A percentile compares a stretch with the other conserved stretches of the same genome.
Evolutionary conservation across 305 asterid species (phyloP).

Genomic region (Petunia hybrid): DNA sequence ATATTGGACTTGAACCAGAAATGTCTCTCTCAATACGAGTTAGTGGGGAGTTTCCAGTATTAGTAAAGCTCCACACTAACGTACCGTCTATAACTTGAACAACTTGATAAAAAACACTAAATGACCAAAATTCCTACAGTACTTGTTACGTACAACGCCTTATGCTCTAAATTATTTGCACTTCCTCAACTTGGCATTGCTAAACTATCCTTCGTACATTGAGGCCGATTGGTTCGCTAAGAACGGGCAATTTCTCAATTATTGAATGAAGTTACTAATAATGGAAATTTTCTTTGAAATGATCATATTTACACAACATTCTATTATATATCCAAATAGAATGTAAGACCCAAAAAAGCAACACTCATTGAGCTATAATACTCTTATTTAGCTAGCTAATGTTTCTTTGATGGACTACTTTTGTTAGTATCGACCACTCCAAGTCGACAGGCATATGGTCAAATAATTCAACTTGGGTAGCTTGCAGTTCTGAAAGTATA

Average conservation of each 20-base stretch:
- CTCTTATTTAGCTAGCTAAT: too few species aligned
- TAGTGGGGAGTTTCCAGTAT: constrained; percentile 20
- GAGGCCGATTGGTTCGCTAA: neutral
- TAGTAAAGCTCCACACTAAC: constrained; percentile 9
- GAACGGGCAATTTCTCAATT: constrained; percentile 7
- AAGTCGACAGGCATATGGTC: neutral
- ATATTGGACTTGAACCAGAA: constrained; percentile 37
- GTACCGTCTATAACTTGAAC: neutral
- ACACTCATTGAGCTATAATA: too few species aligned
- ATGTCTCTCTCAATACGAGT: constrained; percentile 20
- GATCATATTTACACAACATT: neutral
- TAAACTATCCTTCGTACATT: too few species aligned
- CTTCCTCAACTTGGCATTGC: constrained; percentile 9
- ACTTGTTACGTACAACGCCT: neutral
- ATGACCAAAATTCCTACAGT: neutral
- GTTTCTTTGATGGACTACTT: too few species aligned
- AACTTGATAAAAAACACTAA: neutral
- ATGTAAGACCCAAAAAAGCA: too few species aligned
- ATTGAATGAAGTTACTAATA: constrained; percentile 8
- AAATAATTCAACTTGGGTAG: constrained; percentile 17
- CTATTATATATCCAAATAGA: too few species aligned
- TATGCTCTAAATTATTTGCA: constrained; percentile 4
- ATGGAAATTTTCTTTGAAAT: neutral
- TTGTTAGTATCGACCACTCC: neutral
- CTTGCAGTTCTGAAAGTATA: neutral